Base-by-base conservation (phyloP, 768 basidiomycete species). In the Agaricus blazei region DNA sequence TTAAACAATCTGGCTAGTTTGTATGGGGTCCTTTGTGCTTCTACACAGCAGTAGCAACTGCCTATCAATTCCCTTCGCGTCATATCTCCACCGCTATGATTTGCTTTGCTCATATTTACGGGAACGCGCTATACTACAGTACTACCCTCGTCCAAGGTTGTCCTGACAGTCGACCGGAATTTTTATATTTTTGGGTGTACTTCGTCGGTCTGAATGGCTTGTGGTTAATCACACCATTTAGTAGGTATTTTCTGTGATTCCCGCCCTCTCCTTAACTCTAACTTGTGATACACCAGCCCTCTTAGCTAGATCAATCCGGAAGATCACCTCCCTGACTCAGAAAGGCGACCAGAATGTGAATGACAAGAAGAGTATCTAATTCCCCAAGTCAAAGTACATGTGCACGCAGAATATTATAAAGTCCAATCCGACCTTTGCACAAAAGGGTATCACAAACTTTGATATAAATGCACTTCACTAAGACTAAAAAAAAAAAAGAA, bases 181-280 rank as follows among this genome's bases (percentile, higher is more conserved):
- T 54, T 26, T 42, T 59, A n/a, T 59, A 59, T n/a, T 59, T 59
- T 37, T 59, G 58, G 58, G 40, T 59, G n/a, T 59, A 59, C 31
- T 59, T 59, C n/a, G 43, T 54, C 23, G 58, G 58, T 34, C 31
- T 51, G 28, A 59, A 59, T 43, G 53, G 53, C 12, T n/a, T 59
- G 12, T 59, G 58, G 58, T 38, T 59, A 43, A 55, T 55, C 41
- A 51, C 58, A 9, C 58, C 58, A 28, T 27, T 49, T 31, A 40
- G 58, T 59, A 41, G 51, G 53, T 44, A 9, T 11, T 8, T 26
- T 36, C 38, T 23, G 2, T 41, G 3, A 31, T 19, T 5, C 31
- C 26, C n/a, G 15, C 31, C 4, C 14, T 27, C 19, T 23, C 27
- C 31, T 12, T 15, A 36, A 27, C 28, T 34, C 54, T 45, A 4